A percentile compares a stretch with the other conserved stretches of the same genome.
These are phyloP conservation scores for Dendrobium chrysotoxum DNA, from an alignment of 106 monocot genomes.

Conservation along the genomic window DNA sequence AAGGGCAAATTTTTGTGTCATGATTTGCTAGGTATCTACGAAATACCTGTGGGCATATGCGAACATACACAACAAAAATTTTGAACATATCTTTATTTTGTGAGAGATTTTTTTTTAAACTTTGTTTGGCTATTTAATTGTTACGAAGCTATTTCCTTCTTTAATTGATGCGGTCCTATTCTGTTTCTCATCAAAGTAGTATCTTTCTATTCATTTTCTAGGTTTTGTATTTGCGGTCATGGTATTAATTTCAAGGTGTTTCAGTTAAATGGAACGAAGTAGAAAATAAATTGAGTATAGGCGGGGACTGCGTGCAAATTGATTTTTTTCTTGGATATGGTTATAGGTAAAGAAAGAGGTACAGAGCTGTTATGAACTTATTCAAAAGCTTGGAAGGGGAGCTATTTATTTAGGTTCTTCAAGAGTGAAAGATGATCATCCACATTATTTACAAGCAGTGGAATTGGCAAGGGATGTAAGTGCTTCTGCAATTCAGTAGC, in stretches of 20 bases:
- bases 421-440: slow-evolving; percentile 43
- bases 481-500: background rate
- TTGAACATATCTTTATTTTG: too few relatives aligned
- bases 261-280: background rate
- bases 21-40: too few relatives aligned
- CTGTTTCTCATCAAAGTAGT: background rate
- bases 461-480: slow-evolving; percentile 78
- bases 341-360: slow-evolving; percentile 75
- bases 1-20: too few relatives aligned
- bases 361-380: slow-evolving; percentile 59
- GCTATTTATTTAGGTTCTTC: slow-evolving; percentile 83
- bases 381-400: slow-evolving; percentile 77
- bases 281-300: background rate
- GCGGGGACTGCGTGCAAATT: background rate
- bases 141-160: background rate
- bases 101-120: too few relatives aligned
- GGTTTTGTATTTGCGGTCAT: background rate
- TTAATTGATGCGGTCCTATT: background rate
- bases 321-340: background rate
- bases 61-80: too few relatives aligned
- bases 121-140: too few relatives aligned
- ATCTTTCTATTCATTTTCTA: background rate
- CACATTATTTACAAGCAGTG: slow-evolving; percentile 51
- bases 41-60: too few relatives aligned
- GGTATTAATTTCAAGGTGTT: background rate